phyloP scores from a whole-genome alignment of 345 rosid genomes.

The Rhizophora apiculata region DNA sequence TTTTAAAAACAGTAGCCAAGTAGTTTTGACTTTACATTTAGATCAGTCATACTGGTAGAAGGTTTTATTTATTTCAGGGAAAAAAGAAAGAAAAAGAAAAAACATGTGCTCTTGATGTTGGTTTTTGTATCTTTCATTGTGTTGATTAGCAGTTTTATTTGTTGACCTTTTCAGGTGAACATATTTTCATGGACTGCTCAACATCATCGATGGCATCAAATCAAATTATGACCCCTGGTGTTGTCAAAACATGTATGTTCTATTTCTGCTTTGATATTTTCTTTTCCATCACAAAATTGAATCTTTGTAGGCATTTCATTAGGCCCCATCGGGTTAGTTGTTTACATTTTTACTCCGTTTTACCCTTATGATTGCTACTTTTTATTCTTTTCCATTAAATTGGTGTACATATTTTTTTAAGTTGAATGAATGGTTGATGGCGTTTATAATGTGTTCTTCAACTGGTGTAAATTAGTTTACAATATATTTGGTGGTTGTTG shows the following conservation, averaged over 20 bases:
- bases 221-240: slow-evolving; percentile 66
- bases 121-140: neutral
- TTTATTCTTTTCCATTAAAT: no score
- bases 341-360: neutral
- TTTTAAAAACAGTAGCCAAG: neutral
- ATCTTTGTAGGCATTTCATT: neutral
- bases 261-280: slow-evolving; percentile 15
- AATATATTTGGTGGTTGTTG: neutral
- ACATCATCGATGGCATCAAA: slow-evolving; percentile 53
- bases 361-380: neutral
- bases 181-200: slow-evolving; percentile 68
- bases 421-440: neutral
- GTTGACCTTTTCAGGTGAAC: slow-evolving; percentile 60
- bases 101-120: neutral
- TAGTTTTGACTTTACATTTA: neutral
- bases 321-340: neutral
- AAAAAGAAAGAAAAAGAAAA: neutral
- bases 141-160: neutral
- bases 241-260: slow-evolving; percentile 63
- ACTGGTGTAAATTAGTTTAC: neutral
- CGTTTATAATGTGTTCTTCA: neutral
- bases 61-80: no score
- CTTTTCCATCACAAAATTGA: neutral
- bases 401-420: neutral
- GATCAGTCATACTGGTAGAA: neutral